Evolutionary conservation across 2,329 filamentous ascomycete genomes (phyloP), one percentile per base, ranked within the genome.

Genomic region (Calonectria ilicicola): DNA sequence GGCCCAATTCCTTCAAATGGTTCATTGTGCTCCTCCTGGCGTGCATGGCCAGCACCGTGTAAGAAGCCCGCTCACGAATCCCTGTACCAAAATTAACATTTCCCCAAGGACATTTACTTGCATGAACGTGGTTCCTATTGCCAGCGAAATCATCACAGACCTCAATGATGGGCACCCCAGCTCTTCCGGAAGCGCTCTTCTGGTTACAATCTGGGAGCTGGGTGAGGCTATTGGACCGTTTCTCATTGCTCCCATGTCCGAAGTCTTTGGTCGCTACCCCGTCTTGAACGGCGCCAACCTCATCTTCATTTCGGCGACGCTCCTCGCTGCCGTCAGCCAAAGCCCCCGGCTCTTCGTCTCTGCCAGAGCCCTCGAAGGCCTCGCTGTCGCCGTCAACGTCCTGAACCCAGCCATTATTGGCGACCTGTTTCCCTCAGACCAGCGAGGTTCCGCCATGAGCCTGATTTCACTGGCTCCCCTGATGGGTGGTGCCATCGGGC

Each of bases 321-420:
- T 60, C 12, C 38, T 60, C 26, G 53, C 53, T 29, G 53, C 53
- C 14, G 32, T 60, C 0, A 40, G 53, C 53, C 53, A 40, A 21
- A 60, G 53, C 53, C 53, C 53, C 32, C 53, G 38, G 5, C 53
- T 60, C 15, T 60, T 60, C 21, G 38, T 60, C 32, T 35, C 53
- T 84, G 84, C 66, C 82, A 82, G 23, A 88, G 86, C 90, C 29
- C 80, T 93, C 4, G 90, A 90, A 0, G 93, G 92, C 1, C 84
- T 91, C 42, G 91, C 91, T 5, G 91, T 92, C 10, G 91, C 92
- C 2, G 89, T 90, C 2, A 92, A 91, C 74, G 91, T 92, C 10
- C 84, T 93, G 21, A 91, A 89, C 74, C 91, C 91, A 0, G 89
- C 91, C 27, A 90, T 93, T 65, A 87, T 93, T 21, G 91, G 91